phyloP scores from a whole-genome alignment of 768 basidiomycete genomes.

The Fibroporia radiculosa region DNA sequence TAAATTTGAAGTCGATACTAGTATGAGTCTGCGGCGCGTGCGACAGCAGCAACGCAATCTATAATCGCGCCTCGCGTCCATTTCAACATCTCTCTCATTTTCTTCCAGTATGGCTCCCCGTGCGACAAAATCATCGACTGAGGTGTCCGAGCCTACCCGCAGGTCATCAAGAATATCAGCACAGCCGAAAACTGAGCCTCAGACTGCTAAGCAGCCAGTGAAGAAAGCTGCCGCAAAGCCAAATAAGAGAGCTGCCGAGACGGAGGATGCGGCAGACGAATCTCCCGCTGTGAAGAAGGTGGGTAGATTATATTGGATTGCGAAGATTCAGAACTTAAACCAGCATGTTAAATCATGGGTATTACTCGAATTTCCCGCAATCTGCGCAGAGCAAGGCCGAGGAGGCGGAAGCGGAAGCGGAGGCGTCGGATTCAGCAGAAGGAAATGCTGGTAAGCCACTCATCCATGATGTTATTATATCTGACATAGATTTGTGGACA shows the following conservation, averaged over 20 bases:
- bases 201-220: slow-evolving; percentile 23
- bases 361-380: neutral
- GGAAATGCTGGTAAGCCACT: neutral
- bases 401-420: slow-evolving; percentile 3
- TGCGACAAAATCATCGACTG: slow-evolving; percentile 16
- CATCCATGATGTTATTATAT: neutral
- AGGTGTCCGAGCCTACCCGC: slow-evolving; percentile 34
- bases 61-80: neutral
- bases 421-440: slow-evolving; percentile 3
- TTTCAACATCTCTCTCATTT: neutral
- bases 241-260: slow-evolving; percentile 30
- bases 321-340: neutral
- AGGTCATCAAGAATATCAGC: slow-evolving; percentile 51
- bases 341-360: neutral
- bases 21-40: too few species aligned
- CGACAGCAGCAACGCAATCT: too few species aligned
- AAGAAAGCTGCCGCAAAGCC: slow-evolving; percentile 33
- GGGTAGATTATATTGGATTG: neutral
- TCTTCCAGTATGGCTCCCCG: slow-evolving; percentile 7
- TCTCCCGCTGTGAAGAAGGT: slow-evolving; percentile 19
- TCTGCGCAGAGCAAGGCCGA: slow-evolving; percentile 11
- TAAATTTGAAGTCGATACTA: too few species aligned
- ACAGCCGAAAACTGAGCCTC: slow-evolving; percentile 35
- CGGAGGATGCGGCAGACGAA: slow-evolving; percentile 21
- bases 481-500: neutral